Evolutionary conservation across 257 asterid genomes (phyloP).

Genomic region (Rauvolfia tetraphylla): DNA sequence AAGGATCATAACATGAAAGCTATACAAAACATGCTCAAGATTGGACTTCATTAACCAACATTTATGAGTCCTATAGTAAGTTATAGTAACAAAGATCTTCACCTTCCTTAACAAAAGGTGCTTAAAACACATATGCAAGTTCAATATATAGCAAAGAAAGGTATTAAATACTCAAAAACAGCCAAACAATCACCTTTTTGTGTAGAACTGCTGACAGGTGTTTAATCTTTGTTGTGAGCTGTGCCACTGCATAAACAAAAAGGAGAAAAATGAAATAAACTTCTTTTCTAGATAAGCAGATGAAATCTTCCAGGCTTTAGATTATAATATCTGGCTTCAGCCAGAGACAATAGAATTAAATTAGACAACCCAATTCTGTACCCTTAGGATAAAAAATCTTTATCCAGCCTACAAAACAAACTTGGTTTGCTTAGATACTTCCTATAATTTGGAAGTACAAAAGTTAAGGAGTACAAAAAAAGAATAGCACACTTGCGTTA

Average conservation of each 20-base stretch:
- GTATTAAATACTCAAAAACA: not conserved
- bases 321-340: not conserved
- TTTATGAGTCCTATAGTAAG: not conserved
- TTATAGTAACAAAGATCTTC: not conserved
- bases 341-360: not conserved
- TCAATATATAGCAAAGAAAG: not conserved
- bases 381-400: not conserved
- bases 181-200: conserved; percentile 53
- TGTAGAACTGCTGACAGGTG: conserved; percentile 54
- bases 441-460: not conserved
- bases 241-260: conserved; percentile 57
- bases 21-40: not conserved
- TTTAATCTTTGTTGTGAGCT: conserved; percentile 79
- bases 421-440: not conserved
- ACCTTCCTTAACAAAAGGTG: not conserved
- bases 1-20: not conserved
- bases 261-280: conserved; percentile 6
- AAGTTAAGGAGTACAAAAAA: not conserved
- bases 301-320: not conserved
- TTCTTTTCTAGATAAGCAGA: not conserved
- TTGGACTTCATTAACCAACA: not conserved
- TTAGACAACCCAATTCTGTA: not conserved
- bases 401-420: not conserved
- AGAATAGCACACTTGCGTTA: not conserved
- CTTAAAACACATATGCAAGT: not conserved